Evolutionary conservation across 345 rosid species (phyloP).

Genomic region (Ceriops tagal): DNA sequence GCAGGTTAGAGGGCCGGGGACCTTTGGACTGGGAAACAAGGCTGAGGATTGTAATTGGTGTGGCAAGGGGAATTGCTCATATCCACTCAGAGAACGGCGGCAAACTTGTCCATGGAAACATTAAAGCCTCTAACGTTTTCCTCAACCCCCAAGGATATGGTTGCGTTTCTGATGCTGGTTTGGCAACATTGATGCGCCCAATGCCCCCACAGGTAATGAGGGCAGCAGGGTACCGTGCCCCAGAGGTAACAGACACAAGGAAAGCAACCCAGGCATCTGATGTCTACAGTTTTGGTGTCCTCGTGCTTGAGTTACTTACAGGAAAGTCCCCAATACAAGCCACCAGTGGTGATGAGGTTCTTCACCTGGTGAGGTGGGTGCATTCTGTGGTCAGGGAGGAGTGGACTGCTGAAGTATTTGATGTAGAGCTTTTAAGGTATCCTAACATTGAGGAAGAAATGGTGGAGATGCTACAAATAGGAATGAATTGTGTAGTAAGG

Average conservation of each 20-base stretch:
- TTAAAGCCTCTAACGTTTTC: slow-evolving; percentile 32
- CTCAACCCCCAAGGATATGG: slow-evolving; percentile 26
- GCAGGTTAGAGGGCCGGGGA: slow-evolving; percentile 16
- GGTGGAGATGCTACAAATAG: slow-evolving; percentile 35
- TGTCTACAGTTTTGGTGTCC: slow-evolving; percentile 32
- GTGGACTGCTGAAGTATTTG: slow-evolving; percentile 38
- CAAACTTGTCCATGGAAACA: slow-evolving; percentile 33
- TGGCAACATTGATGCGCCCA: slow-evolving; percentile 26
- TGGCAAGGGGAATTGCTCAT: slow-evolving; percentile 29
- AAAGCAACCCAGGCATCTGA: slow-evolving; percentile 31
- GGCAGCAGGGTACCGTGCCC: slow-evolving; percentile 29
- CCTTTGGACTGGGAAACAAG: slow-evolving; percentile 34
- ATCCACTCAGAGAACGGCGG: slow-evolving; percentile 23
- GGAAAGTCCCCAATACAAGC: slow-evolving; percentile 25
- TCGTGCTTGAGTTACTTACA: slow-evolving; percentile 31
- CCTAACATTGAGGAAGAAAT: slow-evolving; percentile 32
- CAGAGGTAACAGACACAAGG: slow-evolving; percentile 27
- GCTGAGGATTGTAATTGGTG: slow-evolving; percentile 25
- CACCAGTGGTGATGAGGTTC: slow-evolving; percentile 18
- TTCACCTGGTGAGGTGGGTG: slow-evolving; percentile 38
- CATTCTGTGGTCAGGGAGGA: slow-evolving; percentile 34
- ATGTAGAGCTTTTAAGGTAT: slow-evolving; percentile 24
- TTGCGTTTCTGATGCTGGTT: slow-evolving; percentile 21
- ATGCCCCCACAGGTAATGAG: slow-evolving; percentile 12
- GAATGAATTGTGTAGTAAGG: slow-evolving; percentile 26